Base-by-base conservation (phyloP, 202 grass and related monocot genomes). In the Carex arenaria region DNA sequence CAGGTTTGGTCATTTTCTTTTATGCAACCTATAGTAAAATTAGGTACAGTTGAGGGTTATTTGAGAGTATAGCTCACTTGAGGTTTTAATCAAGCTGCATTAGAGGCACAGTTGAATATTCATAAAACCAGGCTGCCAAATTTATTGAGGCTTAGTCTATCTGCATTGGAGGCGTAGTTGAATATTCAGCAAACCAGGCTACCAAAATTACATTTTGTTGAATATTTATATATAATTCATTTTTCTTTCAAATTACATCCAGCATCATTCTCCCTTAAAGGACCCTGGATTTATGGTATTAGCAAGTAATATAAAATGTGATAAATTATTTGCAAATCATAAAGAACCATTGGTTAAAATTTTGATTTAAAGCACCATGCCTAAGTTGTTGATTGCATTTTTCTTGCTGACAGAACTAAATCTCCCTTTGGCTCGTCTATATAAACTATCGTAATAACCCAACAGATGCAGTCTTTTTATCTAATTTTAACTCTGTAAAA, bases 1-100 rank as follows among this genome's bases (percentile, higher is more conserved):
- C 88, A 94, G 94, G 94, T 97, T 71, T 78, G 65, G 9, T 63
- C 42, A 74, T 75, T 79, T 93, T 49, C 72, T 60, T 80, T 71
- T 56, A 13, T 82, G 26, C 79, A 78, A 56, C 51, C 53, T 59
- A 47, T 38, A 31, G 54, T 59, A 12, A 18, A 77, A 55, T 20
- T 53, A 54, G 43, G 22, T 74, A 28, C 17, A 74, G 18, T 28
- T 59, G 17, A 59, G 14, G 6, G 30, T 56, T 78, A 56, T 76
- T 74, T 54, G 23, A 56, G 22, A 56, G 47, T 76, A 55, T 76
- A 56, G 3, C 12, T 76, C 10, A 49, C 45, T 61, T 76, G 23
- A 76, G 49, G 23, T 15, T 76, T 76, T 76, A 54, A 55, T 75
- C 12, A 55, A 32, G 72, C 13, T 47, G 38, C 18, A 47, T 43